A percentile compares a stretch with the other conserved stretches of the same genome.
Conservation (phyloP, 495 filamentous ascomycete species). For the Xylaria venustula region DNA sequence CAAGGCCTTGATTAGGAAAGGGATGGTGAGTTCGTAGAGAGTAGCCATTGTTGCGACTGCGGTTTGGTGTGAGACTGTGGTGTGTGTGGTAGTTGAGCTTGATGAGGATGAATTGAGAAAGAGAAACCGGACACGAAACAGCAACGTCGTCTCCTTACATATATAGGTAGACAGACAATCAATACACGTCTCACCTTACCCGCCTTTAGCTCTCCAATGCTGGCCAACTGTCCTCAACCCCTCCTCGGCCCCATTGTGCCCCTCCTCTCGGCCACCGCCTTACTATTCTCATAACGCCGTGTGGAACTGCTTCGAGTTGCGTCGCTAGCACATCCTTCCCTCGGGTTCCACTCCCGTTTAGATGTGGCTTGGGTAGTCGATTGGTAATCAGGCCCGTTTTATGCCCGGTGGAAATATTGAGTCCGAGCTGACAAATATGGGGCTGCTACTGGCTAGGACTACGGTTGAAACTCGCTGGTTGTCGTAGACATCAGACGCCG, state of each 20-base stretch:
- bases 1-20: slow-evolving; percentile 27
- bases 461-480: too few relatives aligned
- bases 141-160: background rate
- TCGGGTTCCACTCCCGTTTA: background rate
- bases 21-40: slow-evolving; percentile 30
- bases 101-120: background rate
- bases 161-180: slow-evolving; percentile 9
- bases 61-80: background rate
- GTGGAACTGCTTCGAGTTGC: background rate
- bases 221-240: background rate
- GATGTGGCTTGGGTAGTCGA: background rate
- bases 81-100: background rate
- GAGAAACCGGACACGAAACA: background rate
- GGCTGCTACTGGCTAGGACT: too few relatives aligned
- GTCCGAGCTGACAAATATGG: slow-evolving; percentile 10
- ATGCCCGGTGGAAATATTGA: background rate
- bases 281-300: background rate
- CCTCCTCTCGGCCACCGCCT: slow-evolving; percentile 6
- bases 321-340: background rate
- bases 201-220: too few relatives aligned
- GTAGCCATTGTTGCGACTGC: slow-evolving; percentile 24
- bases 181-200: too few relatives aligned
- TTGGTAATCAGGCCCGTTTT: too few relatives aligned
- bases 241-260: slow-evolving; percentile 1
- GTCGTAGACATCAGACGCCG: too few relatives aligned